These are phyloP conservation scores for Fomitopsis betulina DNA, from an alignment of 1,284 basidiomycete species.

Conservation along the genomic window DNA sequence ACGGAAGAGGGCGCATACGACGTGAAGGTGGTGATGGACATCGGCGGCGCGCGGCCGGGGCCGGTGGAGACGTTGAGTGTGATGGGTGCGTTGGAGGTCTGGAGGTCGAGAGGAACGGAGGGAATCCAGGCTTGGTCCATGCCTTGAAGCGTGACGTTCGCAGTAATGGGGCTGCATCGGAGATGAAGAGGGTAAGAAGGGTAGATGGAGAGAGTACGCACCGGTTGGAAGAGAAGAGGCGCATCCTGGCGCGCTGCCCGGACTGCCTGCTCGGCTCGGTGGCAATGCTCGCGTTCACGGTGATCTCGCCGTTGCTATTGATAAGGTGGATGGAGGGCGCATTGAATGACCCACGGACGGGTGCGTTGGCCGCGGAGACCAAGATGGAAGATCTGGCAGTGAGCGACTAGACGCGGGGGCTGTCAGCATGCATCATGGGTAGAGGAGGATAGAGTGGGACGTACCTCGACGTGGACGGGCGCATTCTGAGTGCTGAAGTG, in stretches of 20 bases:
- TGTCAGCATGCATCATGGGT: background rate
- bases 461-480: background rate
- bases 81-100: background rate
- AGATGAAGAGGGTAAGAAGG: background rate
- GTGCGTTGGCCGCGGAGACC: background rate
- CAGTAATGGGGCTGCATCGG: background rate
- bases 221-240: background rate
- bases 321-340: background rate
- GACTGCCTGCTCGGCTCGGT: background rate
- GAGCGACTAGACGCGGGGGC: background rate
- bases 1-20: background rate
- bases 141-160: background rate
- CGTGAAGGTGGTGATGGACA: background rate
- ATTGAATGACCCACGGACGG: background rate
- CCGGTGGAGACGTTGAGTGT: background rate
- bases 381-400: background rate
- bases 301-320: background rate
- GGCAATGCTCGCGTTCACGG: background rate
- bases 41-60: background rate
- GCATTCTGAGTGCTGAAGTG: background rate
- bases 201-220: background rate
- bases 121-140: background rate
- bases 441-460: background rate
- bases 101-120: background rate
- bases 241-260: background rate